phyloP scores from a whole-genome alignment of 1,284 basidiomycete genomes.

The Ganoderma meredithae region DNA sequence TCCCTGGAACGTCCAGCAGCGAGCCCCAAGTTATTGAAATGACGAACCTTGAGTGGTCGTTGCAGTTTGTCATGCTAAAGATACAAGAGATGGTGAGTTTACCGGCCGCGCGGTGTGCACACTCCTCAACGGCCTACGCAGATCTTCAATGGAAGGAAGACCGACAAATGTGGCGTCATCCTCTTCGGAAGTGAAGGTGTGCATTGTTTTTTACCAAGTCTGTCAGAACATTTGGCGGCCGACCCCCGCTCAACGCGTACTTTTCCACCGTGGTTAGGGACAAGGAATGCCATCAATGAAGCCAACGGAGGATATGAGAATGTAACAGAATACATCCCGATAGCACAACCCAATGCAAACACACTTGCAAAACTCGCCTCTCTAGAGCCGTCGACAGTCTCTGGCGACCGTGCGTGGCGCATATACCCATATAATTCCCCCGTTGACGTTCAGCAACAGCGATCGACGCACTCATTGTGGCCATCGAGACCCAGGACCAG shows the following conservation, averaged over 20 bases:
- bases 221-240: neutral
- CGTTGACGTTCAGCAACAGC: conserved; percentile 53
- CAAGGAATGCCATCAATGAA: conserved; percentile 51
- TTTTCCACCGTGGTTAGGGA: neutral
- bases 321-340: conserved; percentile 81
- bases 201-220: neutral
- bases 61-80: conserved; percentile 89
- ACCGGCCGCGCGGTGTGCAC: neutral
- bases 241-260: neutral
- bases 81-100: conserved; percentile 83
- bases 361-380: conserved; percentile 79
- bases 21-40: conserved; percentile 62
- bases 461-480: conserved; percentile 88
- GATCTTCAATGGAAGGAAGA: conserved; percentile 92
- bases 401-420: conserved; percentile 70
- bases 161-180: conserved; percentile 89
- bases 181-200: conserved; percentile 75
- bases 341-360: conserved; percentile 77
- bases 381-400: conserved; percentile 65
- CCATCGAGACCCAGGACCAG: conserved; percentile 75
- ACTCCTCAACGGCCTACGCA: conserved; percentile 40
- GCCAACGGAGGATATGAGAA: conserved; percentile 76
- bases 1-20: conserved; percentile 61
- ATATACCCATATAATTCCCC: neutral
- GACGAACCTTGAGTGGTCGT: conserved; percentile 81